These are phyloP conservation scores for Arthroderma sp. DNA, from an alignment of 2,329 filamentous ascomycete species.

Conservation along the genomic window DNA sequence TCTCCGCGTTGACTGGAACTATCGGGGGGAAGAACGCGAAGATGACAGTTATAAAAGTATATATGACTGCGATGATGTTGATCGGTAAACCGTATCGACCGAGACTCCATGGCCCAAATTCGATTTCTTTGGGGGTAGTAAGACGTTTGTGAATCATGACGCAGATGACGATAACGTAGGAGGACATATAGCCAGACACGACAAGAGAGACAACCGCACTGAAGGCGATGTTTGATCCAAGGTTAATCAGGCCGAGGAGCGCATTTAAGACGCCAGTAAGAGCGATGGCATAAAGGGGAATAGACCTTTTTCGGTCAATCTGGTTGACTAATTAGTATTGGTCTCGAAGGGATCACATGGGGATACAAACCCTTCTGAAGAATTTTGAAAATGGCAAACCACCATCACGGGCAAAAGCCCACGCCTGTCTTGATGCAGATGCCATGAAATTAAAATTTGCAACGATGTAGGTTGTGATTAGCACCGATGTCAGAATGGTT, in stretches of 20 bases:
- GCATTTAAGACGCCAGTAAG: conserved; percentile 1
- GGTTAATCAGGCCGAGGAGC: conserved; percentile 39
- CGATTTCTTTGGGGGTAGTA: conserved; percentile 32
- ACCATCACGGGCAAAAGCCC: conserved; percentile 39
- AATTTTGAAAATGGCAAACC: conserved; percentile 39
- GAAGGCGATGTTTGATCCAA: conserved; percentile 38
- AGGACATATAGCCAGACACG: conserved; percentile 30
- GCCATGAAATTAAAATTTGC: conserved; percentile 24
- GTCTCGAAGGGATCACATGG: no score
- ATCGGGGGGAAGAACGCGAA: conserved; percentile 11
- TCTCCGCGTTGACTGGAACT: neutral
- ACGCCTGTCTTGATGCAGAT: conserved; percentile 24
- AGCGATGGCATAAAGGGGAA: conserved; percentile 3
- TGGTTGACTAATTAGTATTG: neutral
- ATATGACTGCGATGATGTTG: conserved; percentile 10
- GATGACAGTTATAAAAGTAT: conserved; percentile 9
- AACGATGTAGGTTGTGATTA: conserved; percentile 20
- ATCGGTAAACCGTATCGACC: conserved; percentile 22
- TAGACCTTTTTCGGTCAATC: conserved; percentile 1
- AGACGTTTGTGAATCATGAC: conserved; percentile 33
- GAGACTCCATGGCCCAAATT: conserved; percentile 35
- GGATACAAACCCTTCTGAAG: neutral
- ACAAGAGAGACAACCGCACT: conserved; percentile 35
- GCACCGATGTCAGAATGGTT: conserved; percentile 17
- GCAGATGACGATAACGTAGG: conserved; percentile 37